Evolutionary conservation across 2,329 filamentous ascomycete species (phyloP), one percentile per base, ranked within the genome.

Genomic region (Aspergillus vadensis): DNA sequence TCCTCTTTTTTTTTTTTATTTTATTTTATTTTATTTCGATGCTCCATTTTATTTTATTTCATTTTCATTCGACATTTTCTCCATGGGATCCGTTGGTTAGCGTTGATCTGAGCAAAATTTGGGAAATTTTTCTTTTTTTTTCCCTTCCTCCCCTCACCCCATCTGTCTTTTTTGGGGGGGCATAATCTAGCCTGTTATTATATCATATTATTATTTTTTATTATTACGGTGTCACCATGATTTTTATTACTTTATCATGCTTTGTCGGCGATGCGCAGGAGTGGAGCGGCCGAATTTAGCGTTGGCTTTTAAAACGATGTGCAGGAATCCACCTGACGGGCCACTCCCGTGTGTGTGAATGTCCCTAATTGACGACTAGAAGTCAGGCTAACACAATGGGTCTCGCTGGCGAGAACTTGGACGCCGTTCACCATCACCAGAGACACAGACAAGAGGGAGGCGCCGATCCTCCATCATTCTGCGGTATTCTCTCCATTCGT

Each of bases 261-360:
- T 55, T 55, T 55, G 52, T 32, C 30, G 38, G 52, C 43, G 52
- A 55, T 47, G 64, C 63, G 58, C 62, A 54, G 60, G 50, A 36
- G 57, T 58, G 55, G 41, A 58, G 43, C 41, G 55, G 21, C 30
- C 36, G 44, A 53, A 43, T 38, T 61, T 61, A 49, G 59, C 54
- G 59, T 54, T 41, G 49, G 41, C 39, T 50, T 44, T 47, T 60
- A 52, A 44, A 47, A 58, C 55, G 59, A 61, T 61, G 57, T 58
- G 59, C 55, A 50, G 41, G 55, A 61, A 61, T 55, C 59, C 55
- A 61, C 59, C 44, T 25, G 50, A 55, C 51, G 51, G 56, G 57
- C 36, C 38, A 39, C 23, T 44, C 57, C 48, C 52, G 38, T 50
- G 38, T 50, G 32, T 50, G 32, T 56, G 43, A 57, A 44, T 55